Base-by-base conservation (phyloP, 2,329 filamentous ascomycete species). In the Ophiostoma fasciatum region DNA sequence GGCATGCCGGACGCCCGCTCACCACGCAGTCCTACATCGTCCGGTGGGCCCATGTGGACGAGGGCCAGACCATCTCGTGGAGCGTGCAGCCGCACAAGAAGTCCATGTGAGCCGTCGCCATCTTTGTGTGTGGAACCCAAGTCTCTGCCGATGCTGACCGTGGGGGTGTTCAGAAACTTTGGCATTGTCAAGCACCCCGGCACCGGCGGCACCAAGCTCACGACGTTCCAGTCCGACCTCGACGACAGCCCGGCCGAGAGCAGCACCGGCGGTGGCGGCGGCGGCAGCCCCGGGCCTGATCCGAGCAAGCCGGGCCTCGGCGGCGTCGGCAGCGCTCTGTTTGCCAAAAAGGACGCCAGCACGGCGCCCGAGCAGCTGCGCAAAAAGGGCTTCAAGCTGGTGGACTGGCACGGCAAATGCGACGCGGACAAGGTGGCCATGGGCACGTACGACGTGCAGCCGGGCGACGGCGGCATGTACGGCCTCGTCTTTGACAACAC, bases 401-500 rank as follows among this genome's bases (percentile, higher is more conserved):
- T 82, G 26, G 76, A 82, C 50, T 98, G 90, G 90, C 68, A 81
- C 46, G 90, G 90, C 28, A 94, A 88, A 64, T 96, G 85, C 56
- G 88, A 96, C 59, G 87, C 90, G 26, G 88, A 96, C 61, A 88
- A 90, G 61, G 85, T 94, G 34, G 82, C 83, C 15, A 84, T 88
- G 56, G 90, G 88, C 22, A 90, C 78, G 15, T 83, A 84, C 53
- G 81, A 94, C 51, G 82, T 96, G 18, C 63, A 64, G 1, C 50
- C 63, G 7, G 75, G 74, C 23, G 75, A 90, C 44, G 82, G 78
- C 18, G 90, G 90, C 51, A 94, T 94, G 74, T 98, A 93, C 54
- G 90, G 87, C 38, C 65, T 98, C 42, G 84, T 96, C 22, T 94
- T 98, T 52, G 90, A 98, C 70, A 98, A 98, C 53, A 98, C 90